Evolutionary conservation across 2,329 filamentous ascomycete genomes (phyloP).

Genomic region (Sordariomycetes sp.): DNA sequence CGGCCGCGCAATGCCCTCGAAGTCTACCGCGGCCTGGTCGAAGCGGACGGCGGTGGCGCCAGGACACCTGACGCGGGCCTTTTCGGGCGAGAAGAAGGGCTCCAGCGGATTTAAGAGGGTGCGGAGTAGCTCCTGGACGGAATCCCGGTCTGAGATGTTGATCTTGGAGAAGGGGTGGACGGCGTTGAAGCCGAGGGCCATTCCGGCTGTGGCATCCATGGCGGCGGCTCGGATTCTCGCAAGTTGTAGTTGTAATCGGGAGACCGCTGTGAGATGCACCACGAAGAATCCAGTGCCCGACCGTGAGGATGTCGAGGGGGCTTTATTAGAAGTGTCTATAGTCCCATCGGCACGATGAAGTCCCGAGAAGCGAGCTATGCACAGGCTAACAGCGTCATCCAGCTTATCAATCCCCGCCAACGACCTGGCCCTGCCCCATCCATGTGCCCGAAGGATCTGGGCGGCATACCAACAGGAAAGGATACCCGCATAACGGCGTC

Average conservation of each 20-base stretch:
- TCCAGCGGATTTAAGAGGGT: slow-evolving; percentile 58
- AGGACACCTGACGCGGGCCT: slow-evolving; percentile 51
- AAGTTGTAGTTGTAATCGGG: not conserved
- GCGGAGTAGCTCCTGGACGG: slow-evolving; percentile 46
- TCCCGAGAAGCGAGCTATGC: not conserved
- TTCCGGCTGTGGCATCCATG: slow-evolving; percentile 2
- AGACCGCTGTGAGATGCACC: not conserved
- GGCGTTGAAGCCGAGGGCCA: slow-evolving; percentile 34
- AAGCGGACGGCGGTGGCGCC: slow-evolving; percentile 64
- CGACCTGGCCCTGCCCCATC: no score
- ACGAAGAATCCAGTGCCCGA: not conserved
- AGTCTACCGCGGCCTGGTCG: slow-evolving; percentile 63
- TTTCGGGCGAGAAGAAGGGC: slow-evolving; percentile 55
- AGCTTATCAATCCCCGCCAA: no score
- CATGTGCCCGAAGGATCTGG: not conserved
- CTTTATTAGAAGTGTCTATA: not conserved
- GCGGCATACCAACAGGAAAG: not conserved
- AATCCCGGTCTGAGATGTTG: slow-evolving; percentile 32
- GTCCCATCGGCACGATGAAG: not conserved
- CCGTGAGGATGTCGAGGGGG: not conserved
- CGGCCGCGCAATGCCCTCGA: slow-evolving; percentile 64
- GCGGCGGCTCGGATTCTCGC: not conserved
- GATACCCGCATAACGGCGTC: not conserved
- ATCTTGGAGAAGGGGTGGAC: slow-evolving; percentile 43
- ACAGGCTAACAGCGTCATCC: not conserved